These are phyloP conservation scores for Massariosphaeria phaeospora DNA, from an alignment of 495 filamentous ascomycete genomes.

Conservation along the genomic window DNA sequence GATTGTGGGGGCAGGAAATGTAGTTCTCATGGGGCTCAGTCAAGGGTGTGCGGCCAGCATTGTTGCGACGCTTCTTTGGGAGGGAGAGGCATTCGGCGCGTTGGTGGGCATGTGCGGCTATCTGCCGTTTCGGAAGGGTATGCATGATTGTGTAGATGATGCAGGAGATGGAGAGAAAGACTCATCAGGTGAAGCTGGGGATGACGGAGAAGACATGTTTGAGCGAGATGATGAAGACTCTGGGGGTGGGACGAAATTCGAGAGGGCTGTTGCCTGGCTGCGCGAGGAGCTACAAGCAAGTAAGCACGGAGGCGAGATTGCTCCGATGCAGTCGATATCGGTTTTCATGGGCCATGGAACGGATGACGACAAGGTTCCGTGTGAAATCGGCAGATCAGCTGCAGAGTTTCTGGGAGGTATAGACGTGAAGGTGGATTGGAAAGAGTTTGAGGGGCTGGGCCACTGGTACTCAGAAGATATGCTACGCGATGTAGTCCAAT, in stretches of 20 bases:
- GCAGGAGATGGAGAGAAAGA: conserved; percentile 15
- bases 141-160: conserved; percentile 34
- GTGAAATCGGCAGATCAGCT: conserved; percentile 45
- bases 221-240: neutral
- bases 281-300: conserved; percentile 15
- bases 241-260: neutral
- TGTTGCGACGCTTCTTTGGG: conserved; percentile 25
- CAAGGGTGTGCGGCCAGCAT: conserved; percentile 51
- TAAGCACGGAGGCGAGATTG: neutral
- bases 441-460: conserved; percentile 49
- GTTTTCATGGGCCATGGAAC: conserved; percentile 52
- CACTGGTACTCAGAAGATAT: conserved; percentile 51
- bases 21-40: conserved; percentile 52
- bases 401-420: conserved; percentile 40
- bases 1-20: conserved; percentile 40
- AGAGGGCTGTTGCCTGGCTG: conserved; percentile 1
- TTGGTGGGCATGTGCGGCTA: conserved; percentile 56
- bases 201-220: conserved; percentile 13
- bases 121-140: conserved; percentile 46
- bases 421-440: conserved; percentile 47
- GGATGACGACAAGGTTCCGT: conserved; percentile 50
- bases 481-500: conserved; percentile 48
- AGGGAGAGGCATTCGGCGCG: conserved; percentile 37
- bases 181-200: neutral
- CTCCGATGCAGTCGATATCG: conserved; percentile 31